Conservation (phyloP, 306 rosid genomes). For the Astragalus glycyphyllos region DNA sequence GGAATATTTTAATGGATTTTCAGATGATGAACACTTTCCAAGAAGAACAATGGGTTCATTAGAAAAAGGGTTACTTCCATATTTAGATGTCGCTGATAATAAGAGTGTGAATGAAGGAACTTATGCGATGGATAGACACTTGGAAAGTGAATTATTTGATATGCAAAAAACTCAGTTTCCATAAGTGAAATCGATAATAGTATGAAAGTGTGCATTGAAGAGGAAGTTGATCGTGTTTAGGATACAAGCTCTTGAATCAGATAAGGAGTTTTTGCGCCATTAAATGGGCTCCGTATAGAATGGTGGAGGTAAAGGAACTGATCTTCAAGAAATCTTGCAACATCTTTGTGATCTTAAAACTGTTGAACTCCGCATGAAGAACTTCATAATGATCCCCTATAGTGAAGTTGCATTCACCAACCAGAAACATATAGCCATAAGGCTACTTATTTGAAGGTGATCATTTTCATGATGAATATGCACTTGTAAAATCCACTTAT, state of each 20-base stretch:
- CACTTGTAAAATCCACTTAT: too few relatives aligned
- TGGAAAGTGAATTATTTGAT: constrained; percentile 44
- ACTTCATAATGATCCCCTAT: constrained; percentile 46
- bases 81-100: constrained; percentile 58
- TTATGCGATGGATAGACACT: constrained; percentile 30
- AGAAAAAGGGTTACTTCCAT: constrained; percentile 75
- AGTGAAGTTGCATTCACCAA: constrained; percentile 44
- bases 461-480: too few relatives aligned
- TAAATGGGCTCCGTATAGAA: constrained; percentile 68
- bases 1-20: constrained; percentile 43
- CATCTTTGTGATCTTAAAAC: constrained; percentile 78
- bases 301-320: constrained; percentile 77
- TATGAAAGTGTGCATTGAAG: constrained; percentile 57
- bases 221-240: constrained; percentile 84
- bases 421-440: constrained; percentile 19
- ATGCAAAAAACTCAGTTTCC: constrained; percentile 42
- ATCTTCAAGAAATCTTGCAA: constrained; percentile 71
- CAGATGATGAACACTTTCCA: constrained; percentile 43
- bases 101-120: constrained; percentile 51
- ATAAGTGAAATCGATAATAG: constrained; percentile 42
- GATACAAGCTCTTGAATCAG: constrained; percentile 76
- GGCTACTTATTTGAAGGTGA: not conserved
- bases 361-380: constrained; percentile 56
- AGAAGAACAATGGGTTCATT: constrained; percentile 53
- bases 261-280: constrained; percentile 66